Evolutionary conservation across 352 stramenopile species (phyloP).

Genomic region (Blastocystis sp.): DNA sequence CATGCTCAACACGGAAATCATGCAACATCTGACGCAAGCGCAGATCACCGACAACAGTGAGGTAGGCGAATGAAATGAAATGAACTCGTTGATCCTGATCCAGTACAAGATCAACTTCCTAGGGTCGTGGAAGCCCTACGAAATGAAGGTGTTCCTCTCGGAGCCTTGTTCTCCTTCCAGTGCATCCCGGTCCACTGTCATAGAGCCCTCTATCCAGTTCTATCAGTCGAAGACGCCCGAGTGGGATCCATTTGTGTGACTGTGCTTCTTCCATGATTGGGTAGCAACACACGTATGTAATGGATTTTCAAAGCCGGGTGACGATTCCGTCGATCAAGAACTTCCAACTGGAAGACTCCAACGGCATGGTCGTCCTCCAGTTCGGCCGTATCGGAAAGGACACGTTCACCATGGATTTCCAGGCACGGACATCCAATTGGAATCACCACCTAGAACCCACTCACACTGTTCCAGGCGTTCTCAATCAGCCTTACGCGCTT

Average conservation of each 20-base stretch:
- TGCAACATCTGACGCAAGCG: not conserved
- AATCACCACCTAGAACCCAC: not conserved
- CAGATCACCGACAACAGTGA: not conserved
- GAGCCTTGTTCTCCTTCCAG: not conserved
- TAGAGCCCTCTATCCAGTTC: not conserved
- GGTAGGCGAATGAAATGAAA: not conserved
- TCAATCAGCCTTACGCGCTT: slow-evolving; percentile 42
- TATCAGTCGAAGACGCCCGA: slow-evolving; percentile 24
- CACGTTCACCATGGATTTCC: slow-evolving; percentile 59
- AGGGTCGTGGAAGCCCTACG: slow-evolving; percentile 36
- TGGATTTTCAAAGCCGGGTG: slow-evolving; percentile 58
- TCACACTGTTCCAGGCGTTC: slow-evolving; percentile 44
- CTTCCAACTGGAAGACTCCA: slow-evolving; percentile 57
- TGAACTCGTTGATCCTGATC: not conserved
- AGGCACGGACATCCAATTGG: not conserved
- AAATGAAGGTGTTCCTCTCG: slow-evolving; percentile 15
- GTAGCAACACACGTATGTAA: slow-evolving; percentile 49
- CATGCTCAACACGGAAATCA: not conserved
- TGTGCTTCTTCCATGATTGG: not conserved
- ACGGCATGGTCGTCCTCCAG: slow-evolving; percentile 57
- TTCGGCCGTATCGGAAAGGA: slow-evolving; percentile 60
- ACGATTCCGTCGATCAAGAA: slow-evolving; percentile 61
- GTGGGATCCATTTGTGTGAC: slow-evolving; percentile 45
- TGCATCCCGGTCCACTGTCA: not conserved
- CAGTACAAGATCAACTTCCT: slow-evolving; percentile 40